Conservation (phyloP, 2,329 filamentous ascomycete genomes). For the Apiospora koreana region DNA sequence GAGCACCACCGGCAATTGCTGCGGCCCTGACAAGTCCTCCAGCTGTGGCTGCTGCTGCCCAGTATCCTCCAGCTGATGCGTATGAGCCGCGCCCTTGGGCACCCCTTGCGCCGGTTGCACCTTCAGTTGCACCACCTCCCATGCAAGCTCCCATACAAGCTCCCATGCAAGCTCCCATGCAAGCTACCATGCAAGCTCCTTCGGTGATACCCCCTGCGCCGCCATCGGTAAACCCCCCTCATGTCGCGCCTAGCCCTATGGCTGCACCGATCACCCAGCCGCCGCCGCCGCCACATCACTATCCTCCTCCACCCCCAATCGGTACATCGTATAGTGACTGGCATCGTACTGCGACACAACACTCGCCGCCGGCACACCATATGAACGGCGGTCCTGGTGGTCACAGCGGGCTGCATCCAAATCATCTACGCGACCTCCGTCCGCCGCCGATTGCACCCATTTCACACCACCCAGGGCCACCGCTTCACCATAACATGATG, state of each 20-base stretch:
- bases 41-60: slow-evolving; percentile 24
- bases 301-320: slow-evolving; percentile 34
- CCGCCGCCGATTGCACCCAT: slow-evolving; percentile 49
- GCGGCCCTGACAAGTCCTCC: slow-evolving; percentile 27
- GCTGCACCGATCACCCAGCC: slow-evolving; percentile 37
- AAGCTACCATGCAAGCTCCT: slow-evolving; percentile 29
- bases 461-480: slow-evolving; percentile 42
- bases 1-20: slow-evolving; percentile 28
- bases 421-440: slow-evolving; percentile 46
- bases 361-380: slow-evolving; percentile 48
- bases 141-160: slow-evolving; percentile 31
- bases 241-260: slow-evolving; percentile 29
- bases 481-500: slow-evolving; percentile 44
- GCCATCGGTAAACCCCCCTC: slow-evolving; percentile 17
- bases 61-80: slow-evolving; percentile 15
- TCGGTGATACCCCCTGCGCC: slow-evolving; percentile 25
- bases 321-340: slow-evolving; percentile 47
- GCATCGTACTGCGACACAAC: slow-evolving; percentile 51
- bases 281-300: slow-evolving; percentile 39
- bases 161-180: slow-evolving; percentile 28
- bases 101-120: background rate
- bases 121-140: slow-evolving; percentile 21
- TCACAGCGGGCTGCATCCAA: slow-evolving; percentile 29
- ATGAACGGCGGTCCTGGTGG: slow-evolving; percentile 49
- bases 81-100: background rate